Conservation (phyloP, 1,139 yeast species). For the Zhuliangozyma parablackwelliae region DNA sequence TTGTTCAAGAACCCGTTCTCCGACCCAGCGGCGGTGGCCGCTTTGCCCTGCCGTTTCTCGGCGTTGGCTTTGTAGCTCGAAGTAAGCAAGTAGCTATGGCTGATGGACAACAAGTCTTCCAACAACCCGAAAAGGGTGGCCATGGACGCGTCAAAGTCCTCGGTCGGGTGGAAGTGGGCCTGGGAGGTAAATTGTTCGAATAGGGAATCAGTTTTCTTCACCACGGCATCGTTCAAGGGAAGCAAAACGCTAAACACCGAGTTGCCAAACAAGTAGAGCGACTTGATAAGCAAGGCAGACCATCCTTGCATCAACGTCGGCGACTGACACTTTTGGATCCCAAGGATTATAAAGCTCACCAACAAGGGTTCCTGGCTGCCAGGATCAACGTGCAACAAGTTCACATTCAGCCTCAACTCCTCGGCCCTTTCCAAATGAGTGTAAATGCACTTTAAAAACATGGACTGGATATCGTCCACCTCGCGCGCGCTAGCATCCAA, state of each 20-base stretch:
- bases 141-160: conserved; percentile 43
- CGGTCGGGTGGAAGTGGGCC: conserved; percentile 16
- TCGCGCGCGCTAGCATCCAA: conserved; percentile 13
- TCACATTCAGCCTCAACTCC: conserved; percentile 23
- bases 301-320: conserved; percentile 44
- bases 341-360: conserved; percentile 33
- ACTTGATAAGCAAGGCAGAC: conserved; percentile 40
- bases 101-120: conserved; percentile 55
- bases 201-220: conserved; percentile 38
- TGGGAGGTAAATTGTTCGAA: conserved; percentile 21
- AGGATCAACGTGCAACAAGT: conserved; percentile 28
- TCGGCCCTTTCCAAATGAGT: conserved; percentile 31
- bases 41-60: conserved; percentile 2
- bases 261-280: conserved; percentile 46
- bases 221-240: conserved; percentile 46
- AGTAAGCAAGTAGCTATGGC: conserved; percentile 54
- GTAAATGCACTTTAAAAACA: conserved; percentile 27
- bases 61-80: conserved; percentile 20
- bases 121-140: conserved; percentile 58
- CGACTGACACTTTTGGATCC: conserved; percentile 31
- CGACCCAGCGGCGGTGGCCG: conserved; percentile 1
- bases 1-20: conserved; percentile 62
- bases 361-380: conserved; percentile 30
- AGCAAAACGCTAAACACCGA: conserved; percentile 49
- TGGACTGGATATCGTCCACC: conserved; percentile 27